phyloP scores from a whole-genome alignment of 306 rosid genomes.

The Medicago arabica region DNA sequence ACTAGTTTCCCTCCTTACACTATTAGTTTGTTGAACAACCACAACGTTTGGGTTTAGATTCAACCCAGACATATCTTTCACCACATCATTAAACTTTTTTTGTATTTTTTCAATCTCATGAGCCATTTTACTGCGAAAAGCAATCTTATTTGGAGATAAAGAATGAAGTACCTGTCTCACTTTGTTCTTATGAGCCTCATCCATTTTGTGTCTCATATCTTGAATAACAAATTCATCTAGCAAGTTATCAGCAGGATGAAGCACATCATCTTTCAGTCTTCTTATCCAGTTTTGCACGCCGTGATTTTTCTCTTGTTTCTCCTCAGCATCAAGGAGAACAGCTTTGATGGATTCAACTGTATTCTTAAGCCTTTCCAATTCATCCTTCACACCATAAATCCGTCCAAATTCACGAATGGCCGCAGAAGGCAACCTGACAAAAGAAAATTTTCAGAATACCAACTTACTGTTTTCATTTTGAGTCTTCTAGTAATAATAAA shows the following conservation, averaged over 20 bases:
- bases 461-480: too few relatives aligned
- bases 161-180: too few relatives aligned
- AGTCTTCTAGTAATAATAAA: too few relatives aligned
- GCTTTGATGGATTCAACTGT: conserved; percentile 14
- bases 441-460: too few relatives aligned
- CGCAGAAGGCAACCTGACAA: neutral
- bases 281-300: too few relatives aligned
- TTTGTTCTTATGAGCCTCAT: neutral
- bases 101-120: too few relatives aligned
- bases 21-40: neutral
- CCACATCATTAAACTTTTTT: neutral
- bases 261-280: conserved; percentile 14
- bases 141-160: too few relatives aligned
- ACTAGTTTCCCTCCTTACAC: neutral
- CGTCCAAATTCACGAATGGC: conserved; percentile 23
- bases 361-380: neutral
- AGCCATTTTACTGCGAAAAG: too few relatives aligned
- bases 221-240: neutral
- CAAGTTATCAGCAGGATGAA: neutral
- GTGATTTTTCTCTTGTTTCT: neutral
- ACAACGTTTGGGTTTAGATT: neutral
- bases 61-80: neutral
- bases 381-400: neutral
- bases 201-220: neutral
- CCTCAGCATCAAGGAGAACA: conserved; percentile 29